Evolutionary conservation across 352 stramenopile species (phyloP), one percentile per base, ranked within the genome.

Genomic region (Phytophthora pisi): DNA sequence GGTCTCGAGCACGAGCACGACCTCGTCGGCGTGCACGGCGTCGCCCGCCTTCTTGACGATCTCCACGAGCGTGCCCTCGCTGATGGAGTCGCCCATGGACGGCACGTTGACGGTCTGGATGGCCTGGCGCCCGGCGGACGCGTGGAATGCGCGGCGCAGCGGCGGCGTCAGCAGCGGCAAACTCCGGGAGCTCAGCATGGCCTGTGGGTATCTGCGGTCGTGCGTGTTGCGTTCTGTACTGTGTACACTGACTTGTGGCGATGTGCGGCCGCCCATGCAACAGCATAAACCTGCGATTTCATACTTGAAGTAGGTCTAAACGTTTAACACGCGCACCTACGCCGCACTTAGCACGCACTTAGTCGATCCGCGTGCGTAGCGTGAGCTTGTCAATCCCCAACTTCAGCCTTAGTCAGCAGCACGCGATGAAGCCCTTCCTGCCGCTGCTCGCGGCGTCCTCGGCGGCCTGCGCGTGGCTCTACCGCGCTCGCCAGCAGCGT

Each of bases 1-100:
- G 1, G 98, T 99, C 86, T 99, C 98, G 26, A 99, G 84, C 51
- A 99, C 90, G n/a, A 97, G 86, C 11, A 99, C 92, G 31, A 99
- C 96, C 50, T 99, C 97, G 81, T 99, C 97, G 26, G 89, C 86
- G 42, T 96, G 75, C 38, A 99, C 94, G 30, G 83, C 84, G 69
- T 99, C 95, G 36, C 98, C 98, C 10, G 86, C 76, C 6, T 82
- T 83, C 68, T 98, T 98, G 65, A 95, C 86, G 70, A 98, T 97
- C 75, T 99, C 86, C 30, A 99, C 97, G 58, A 99, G 88, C 36
- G 97, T 99, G 56, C 97, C 98, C 72, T 99, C 96, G 40, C 93
- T 99, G 80, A 99, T 99, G 50, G 96, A 99, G 82, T 99, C 96
- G 43, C 89, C 91, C 84, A 97, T 96, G 30, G 89, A 92, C 55